These are phyloP conservation scores for Cicer chorassanicum DNA, from an alignment of 306 rosid genomes.

Conservation along the genomic window DNA sequence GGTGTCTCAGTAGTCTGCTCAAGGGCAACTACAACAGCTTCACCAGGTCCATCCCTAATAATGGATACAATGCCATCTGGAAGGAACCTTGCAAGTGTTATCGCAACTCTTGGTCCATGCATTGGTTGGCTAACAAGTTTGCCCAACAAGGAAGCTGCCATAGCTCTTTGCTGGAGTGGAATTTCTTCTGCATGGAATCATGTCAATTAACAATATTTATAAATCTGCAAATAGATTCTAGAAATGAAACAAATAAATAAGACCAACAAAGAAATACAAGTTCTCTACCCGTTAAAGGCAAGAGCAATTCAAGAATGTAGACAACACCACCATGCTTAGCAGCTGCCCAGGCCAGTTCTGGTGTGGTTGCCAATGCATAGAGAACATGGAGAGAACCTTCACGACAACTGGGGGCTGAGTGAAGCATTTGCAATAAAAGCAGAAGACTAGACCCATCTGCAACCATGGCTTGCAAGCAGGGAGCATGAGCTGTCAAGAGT, in stretches of 20 bases:
- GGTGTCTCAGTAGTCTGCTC: constrained; percentile 98
- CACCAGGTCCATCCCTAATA: constrained; percentile 99
- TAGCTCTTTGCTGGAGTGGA: constrained; percentile 94
- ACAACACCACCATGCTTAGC: constrained; percentile 99
- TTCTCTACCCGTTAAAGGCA: constrained; percentile 86
- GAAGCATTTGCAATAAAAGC: constrained; percentile 93
- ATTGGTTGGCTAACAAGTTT: constrained; percentile 97
- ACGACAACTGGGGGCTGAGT: constrained; percentile 88
- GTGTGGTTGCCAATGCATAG: constrained; percentile 95
- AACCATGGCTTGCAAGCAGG: constrained; percentile 99
- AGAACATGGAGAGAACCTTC: constrained; percentile 99
- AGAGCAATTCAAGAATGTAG: constrained; percentile 90
- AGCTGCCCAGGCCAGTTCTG: constrained; percentile 98
- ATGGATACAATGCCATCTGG: constrained; percentile 97
- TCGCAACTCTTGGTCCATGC: constrained; percentile 99
- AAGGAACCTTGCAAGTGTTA: constrained; percentile 91
- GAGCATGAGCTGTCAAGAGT: constrained; percentile 93
- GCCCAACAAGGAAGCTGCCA: constrained; percentile 95
- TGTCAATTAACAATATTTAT: constrained; percentile 37
- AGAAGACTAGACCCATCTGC: constrained; percentile 98
- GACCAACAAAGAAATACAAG: constrained; percentile 31
- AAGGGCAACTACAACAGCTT: constrained; percentile 86
- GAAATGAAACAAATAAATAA: constrained; percentile 22
- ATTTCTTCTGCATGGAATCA: constrained; percentile 73
- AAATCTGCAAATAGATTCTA: constrained; percentile 26